Conservation (phyloP, 148 eudicot genomes). For the Drosera capensis region DNA sequence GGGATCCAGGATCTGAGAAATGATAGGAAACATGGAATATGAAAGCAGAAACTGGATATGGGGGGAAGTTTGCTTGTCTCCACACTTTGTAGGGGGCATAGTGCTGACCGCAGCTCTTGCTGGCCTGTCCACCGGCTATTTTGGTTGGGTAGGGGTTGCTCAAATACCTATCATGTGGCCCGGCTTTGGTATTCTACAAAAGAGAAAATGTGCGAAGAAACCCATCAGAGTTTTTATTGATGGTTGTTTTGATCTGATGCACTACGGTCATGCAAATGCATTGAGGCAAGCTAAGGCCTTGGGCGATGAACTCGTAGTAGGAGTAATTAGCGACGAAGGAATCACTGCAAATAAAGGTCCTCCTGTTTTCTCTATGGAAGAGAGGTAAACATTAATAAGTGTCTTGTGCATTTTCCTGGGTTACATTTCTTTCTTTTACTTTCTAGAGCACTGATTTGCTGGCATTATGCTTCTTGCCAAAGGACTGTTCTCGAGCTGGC, state of each 20-base stretch:
- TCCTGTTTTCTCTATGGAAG: constrained; percentile 86
- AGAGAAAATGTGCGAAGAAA: constrained; percentile 40
- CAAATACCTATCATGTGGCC: constrained; percentile 54
- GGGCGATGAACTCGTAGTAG: constrained; percentile 88
- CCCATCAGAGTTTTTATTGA: constrained; percentile 84
- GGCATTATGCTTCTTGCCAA: too few species aligned
- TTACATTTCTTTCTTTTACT: neutral
- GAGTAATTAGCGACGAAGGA: constrained; percentile 87
- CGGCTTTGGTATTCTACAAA: constrained; percentile 44
- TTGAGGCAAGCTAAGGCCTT: constrained; percentile 84
- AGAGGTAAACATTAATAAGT: constrained; percentile 37
- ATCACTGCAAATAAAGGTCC: constrained; percentile 87
- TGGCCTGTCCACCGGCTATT: constrained; percentile 71
- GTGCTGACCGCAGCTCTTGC: constrained; percentile 82
- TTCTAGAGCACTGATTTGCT: neutral
- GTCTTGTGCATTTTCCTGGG: neutral
- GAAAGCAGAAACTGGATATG: constrained; percentile 44
- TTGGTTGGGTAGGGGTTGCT: constrained; percentile 56
- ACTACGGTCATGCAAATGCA: constrained; percentile 97
- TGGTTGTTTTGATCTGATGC: constrained; percentile 98
- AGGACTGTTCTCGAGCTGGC: too few species aligned
- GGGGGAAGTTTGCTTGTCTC: constrained; percentile 67
- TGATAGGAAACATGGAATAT: constrained; percentile 42
- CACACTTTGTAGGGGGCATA: constrained; percentile 75
- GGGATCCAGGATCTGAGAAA: constrained; percentile 19